A percentile compares a stretch with the other conserved stretches of the same genome.
Conservation (phyloP, 2,329 filamentous ascomycete genomes). For the Ophiocordyceps polyrhachis-furcata region DNA sequence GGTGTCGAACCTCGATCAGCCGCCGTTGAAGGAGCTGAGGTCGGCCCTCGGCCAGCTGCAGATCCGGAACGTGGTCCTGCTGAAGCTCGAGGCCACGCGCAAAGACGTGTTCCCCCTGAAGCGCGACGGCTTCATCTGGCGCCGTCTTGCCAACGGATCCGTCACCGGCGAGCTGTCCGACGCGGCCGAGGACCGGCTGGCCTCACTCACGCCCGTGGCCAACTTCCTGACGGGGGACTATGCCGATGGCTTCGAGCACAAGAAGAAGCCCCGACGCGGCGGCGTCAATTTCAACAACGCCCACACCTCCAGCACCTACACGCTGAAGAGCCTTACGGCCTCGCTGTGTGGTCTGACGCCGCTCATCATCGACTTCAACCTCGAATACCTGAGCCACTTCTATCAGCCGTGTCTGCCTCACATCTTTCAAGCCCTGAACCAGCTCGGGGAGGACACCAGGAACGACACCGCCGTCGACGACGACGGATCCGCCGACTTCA, state of each 20-base stretch:
- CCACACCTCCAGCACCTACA: conserved; percentile 22
- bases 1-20: conserved; percentile 19
- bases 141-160: conserved; percentile 14
- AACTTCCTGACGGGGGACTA: conserved; percentile 18
- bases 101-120: conserved; percentile 26
- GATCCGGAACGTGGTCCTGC: conserved; percentile 23
- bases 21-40: conserved; percentile 10
- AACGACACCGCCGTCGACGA: neutral
- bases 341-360: conserved; percentile 23
- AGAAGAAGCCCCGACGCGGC: conserved; percentile 9
- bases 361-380: conserved; percentile 22
- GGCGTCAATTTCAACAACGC: conserved; percentile 21
- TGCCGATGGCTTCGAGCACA: conserved; percentile 14
- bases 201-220: conserved; percentile 13
- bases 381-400: conserved; percentile 21
- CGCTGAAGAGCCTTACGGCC: conserved; percentile 22
- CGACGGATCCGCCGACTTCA: neutral
- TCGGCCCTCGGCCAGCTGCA: conserved; percentile 11
- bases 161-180: conserved; percentile 14
- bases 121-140: conserved; percentile 18
- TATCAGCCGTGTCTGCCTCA: conserved; percentile 27
- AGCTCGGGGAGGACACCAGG: conserved; percentile 3
- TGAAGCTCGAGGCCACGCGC: conserved; percentile 25
- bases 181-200: conserved; percentile 10
- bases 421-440: conserved; percentile 14